Base-by-base conservation (phyloP, 805 yeast species). In the Grigorovia transvaalensis region DNA sequence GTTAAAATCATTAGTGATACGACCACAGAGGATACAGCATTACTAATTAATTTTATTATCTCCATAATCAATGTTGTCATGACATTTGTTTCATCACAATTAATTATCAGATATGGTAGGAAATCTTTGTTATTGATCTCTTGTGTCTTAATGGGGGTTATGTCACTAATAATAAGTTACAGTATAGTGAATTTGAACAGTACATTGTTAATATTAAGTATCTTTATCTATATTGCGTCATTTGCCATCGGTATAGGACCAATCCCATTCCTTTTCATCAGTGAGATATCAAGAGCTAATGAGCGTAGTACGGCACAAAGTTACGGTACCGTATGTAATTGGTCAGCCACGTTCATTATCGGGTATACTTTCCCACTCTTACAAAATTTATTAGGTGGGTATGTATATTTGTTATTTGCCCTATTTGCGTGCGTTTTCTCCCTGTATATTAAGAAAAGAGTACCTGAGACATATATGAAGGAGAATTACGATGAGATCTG, bases 241-340 rank as follows among this genome's bases (percentile, higher is more conserved):
- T 93, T 91, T 72, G 98, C 97, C 0, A 71, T 85, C 38, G 99
- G 99, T 0, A 66, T 89, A 55, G 99, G 99, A 0, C 99, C 99
- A 7, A 89, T 93, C 51, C 99, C 99, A 44, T 91, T 93, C 70
- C 70, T 91, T 57, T 69, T 90, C 50, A 83, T 91, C 11, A 80
- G 95, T 7, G 98, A 93, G 64, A 82, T 91, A n/a, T 84, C 95
- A 0, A 71, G 79, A 1, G 70, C 77, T 1, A 80, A 81, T 53
- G 91, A 91, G 1, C 82, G 81, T 52, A 90, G 90, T 2, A 74
- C 81, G 46, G 97, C 98, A 0, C 99, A 93, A 69, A 84, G 96
- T 64, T 84, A 87, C 74, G 98, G 96, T 12, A 88, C 93, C 0
- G 79, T 88, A 13, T 79, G 87, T 71, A 93, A 91, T 66, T 91